Percentiles rank a stretch among this genome's conserved stretches.
These are phyloP conservation scores for Elaeagnus macrophylla DNA, from an alignment of 306 rosid genomes.

Conservation along the genomic window DNA sequence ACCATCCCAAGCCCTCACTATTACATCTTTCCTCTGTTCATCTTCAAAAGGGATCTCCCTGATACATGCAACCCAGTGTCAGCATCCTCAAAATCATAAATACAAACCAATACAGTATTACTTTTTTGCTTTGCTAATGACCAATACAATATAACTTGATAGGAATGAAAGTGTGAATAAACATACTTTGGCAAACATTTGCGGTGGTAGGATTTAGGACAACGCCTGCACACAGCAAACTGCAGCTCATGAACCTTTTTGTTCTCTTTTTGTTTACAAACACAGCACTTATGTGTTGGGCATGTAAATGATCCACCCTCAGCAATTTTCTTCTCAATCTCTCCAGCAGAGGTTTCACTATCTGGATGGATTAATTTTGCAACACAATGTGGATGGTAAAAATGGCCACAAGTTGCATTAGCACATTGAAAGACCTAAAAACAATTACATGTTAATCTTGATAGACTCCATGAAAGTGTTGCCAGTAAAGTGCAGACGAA, in stretches of 20 bases:
- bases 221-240: conserved; percentile 93
- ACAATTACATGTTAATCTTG: conserved; percentile 13
- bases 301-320: conserved; percentile 68
- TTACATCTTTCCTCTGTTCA: conserved; percentile 28
- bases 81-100: conserved; percentile 13
- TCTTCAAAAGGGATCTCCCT: conserved; percentile 56
- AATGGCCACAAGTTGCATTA: conserved; percentile 82
- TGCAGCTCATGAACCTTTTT: conserved; percentile 42
- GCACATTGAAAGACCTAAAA: conserved; percentile 74
- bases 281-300: conserved; percentile 69
- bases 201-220: conserved; percentile 81
- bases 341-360: conserved; percentile 40
- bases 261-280: conserved; percentile 72
- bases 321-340: conserved; percentile 46
- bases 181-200: conserved; percentile 64
- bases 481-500: conserved; percentile 6
- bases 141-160: conserved; percentile 3
- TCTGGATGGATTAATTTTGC: conserved; percentile 41
- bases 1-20: conserved; percentile 68
- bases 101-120: conserved; percentile 1
- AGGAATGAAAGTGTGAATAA: conserved; percentile 6
- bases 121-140: conserved; percentile 4
- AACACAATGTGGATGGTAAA: conserved; percentile 80
- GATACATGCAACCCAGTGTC: conserved; percentile 28
- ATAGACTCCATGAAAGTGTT: not conserved